Evolutionary conservation across 495 filamentous ascomycete genomes (phyloP).

Genomic region (Astrothelium macrocarpum): DNA sequence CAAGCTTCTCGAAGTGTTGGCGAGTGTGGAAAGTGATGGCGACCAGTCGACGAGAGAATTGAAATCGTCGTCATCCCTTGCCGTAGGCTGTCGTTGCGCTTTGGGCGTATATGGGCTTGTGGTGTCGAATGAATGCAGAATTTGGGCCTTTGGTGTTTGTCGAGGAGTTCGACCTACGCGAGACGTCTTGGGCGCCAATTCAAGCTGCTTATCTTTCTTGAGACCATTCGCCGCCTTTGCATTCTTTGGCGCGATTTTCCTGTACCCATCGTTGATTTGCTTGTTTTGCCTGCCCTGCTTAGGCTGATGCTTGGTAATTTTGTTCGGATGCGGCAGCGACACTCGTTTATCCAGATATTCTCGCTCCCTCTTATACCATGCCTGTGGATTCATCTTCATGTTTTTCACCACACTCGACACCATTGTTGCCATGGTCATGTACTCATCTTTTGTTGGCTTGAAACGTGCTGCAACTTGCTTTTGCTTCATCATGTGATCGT

Average conservation of each 20-base stretch:
- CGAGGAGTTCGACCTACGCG: constrained; percentile 20
- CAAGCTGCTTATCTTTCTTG: constrained; percentile 18
- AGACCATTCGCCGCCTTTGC: constrained; percentile 11
- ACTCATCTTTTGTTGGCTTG: constrained; percentile 23
- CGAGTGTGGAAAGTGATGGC: constrained; percentile 60
- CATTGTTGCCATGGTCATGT: constrained; percentile 14
- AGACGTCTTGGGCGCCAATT: not conserved
- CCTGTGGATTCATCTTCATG: constrained; percentile 19
- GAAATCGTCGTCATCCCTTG: constrained; percentile 82
- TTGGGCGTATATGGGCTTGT: constrained; percentile 23
- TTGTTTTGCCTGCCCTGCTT: not conserved
- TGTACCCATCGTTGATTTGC: not conserved
- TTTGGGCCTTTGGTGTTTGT: constrained; percentile 17
- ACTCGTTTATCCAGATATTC: constrained; percentile 14
- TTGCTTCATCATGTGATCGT: not conserved
- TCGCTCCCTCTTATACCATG: constrained; percentile 21
- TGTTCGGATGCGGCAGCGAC: not conserved
- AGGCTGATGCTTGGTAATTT: not conserved
- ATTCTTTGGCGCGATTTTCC: constrained; percentile 19
- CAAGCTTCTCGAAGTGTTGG: constrained; percentile 49
- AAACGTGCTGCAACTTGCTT: not conserved
- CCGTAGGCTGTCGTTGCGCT: constrained; percentile 33
- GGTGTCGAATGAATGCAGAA: constrained; percentile 22
- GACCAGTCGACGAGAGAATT: constrained; percentile 64
- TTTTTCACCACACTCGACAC: constrained; percentile 17